Evolutionary conservation across 148 eudicot genomes (phyloP), one percentile per base, ranked within the genome.

Genomic region (Rhododendron vialii): DNA sequence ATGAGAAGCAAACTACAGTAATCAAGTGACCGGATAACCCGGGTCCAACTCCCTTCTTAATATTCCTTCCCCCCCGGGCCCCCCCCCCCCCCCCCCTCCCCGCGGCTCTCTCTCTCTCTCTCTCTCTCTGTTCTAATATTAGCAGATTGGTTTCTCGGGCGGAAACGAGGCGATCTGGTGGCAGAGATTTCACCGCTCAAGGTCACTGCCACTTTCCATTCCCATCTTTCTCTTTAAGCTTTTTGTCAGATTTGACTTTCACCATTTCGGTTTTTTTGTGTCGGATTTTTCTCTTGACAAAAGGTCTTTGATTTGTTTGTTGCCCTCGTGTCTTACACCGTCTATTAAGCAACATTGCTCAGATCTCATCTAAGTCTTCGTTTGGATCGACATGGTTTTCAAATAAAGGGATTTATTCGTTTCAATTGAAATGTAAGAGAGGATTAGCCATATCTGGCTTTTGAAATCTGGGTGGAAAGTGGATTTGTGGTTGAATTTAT

Each of bases 21-120:
- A 38, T 38, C 43, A 38, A 38, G 43, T 5, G 43, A 38, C 43
- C 6, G 43, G 43, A 36, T 36, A 36, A 36, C 36, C 36, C 36
- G 36, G 36, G 36, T 30, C 43, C 43, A 38, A 38, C 43, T 5
- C 43, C 43, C 43, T 1, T 38, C 5, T 4, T 4, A 38, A 38
- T 38, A 38, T 38, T 36, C 41, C 41, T 35, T 35, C 35, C 35
- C 35, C 35, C 35, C 1, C 1, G 1, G 35, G 35, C 91, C 38
- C 88, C 59, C 7, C 87, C 76, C 85, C 84, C 86, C 83, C 89
- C 90, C 35, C 18, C 7, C 7, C 2, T 0, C n/a, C n/a, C 1
- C 38, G 28, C 2, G 1, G n/a, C n/a, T n/a, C 12, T 15, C 63
- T 57, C 63, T 1, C 63, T 57, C 63, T 57, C 63, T 20, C 20